Conservation (phyloP, 2,329 filamentous ascomycete genomes). For the Exutisphaerella laricina region DNA sequence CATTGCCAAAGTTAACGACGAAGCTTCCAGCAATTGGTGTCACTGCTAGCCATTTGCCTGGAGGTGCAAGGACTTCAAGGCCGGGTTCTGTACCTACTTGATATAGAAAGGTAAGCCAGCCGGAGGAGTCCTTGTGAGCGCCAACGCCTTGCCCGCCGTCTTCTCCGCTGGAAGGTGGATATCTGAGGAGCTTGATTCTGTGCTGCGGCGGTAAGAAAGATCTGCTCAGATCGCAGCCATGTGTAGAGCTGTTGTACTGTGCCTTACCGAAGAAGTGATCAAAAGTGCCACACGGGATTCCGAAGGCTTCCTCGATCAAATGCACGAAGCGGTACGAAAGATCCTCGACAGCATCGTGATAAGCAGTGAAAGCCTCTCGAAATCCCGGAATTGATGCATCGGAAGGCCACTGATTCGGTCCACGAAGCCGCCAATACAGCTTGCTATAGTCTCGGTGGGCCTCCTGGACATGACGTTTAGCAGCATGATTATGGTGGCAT, state of each 20-base stretch:
- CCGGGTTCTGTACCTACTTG: conserved; percentile 53
- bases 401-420: conserved; percentile 36
- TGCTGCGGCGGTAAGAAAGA: conserved; percentile 43
- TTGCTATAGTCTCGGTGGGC: conserved; percentile 37
- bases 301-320: conserved; percentile 53
- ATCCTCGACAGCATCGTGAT: conserved; percentile 48
- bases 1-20: conserved; percentile 56
- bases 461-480: conserved; percentile 26
- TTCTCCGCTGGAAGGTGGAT: conserved; percentile 37
- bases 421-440: conserved; percentile 39
- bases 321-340: conserved; percentile 51
- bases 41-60: conserved; percentile 48
- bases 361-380: conserved; percentile 34
- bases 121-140: conserved; percentile 58
- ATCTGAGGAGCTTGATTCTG: conserved; percentile 54
- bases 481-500: neutral
- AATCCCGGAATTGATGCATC: conserved; percentile 31
- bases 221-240: neutral
- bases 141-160: conserved; percentile 50
- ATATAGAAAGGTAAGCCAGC: conserved; percentile 60
- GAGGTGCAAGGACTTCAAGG: conserved; percentile 48
- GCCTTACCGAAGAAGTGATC: conserved; percentile 42
- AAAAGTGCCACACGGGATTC: conserved; percentile 46
- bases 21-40: conserved; percentile 46
- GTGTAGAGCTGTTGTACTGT: neutral